phyloP scores from a whole-genome alignment of 2,329 filamentous ascomycete species.

The Arthroderma sp. region DNA sequence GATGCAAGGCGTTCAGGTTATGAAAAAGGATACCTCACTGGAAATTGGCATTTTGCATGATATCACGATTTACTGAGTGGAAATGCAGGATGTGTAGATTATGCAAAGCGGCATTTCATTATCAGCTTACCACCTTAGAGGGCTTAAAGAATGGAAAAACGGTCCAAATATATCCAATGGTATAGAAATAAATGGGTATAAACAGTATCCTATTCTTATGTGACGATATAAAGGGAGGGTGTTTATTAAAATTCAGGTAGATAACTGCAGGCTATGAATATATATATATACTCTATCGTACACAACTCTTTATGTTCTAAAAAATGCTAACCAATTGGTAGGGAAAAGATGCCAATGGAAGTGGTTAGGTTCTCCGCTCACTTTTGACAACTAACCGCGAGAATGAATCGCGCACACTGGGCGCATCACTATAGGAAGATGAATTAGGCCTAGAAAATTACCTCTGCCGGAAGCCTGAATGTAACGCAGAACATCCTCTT shows the following conservation, averaged over 20 bases:
- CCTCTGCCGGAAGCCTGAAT: conserved; percentile 69
- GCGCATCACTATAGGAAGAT: not conserved
- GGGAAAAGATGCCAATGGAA: not conserved
- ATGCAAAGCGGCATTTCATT: not conserved
- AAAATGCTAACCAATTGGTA: not conserved
- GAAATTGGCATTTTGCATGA: not conserved
- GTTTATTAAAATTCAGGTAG: too few relatives aligned
- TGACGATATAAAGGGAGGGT: too few relatives aligned
- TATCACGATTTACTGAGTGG: not conserved
- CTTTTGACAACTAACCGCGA: not conserved
- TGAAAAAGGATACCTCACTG: not conserved
- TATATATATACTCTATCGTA: conserved; percentile 4
- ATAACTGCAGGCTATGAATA: not conserved
- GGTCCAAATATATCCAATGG: not conserved
- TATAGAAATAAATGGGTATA: too few relatives aligned
- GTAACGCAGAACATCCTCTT: conserved; percentile 97
- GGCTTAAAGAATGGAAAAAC: not conserved
- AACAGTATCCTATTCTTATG: not conserved
- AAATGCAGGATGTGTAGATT: not conserved
- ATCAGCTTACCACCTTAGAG: not conserved
- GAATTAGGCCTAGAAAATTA: conserved; percentile 53
- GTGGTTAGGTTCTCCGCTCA: not conserved
- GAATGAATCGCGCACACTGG: not conserved
- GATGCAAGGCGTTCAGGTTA: not conserved
- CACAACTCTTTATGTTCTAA: not conserved